phyloP scores from a whole-genome alignment of 2,329 filamentous ascomycete species.

The Bipolaris gigantea region DNA sequence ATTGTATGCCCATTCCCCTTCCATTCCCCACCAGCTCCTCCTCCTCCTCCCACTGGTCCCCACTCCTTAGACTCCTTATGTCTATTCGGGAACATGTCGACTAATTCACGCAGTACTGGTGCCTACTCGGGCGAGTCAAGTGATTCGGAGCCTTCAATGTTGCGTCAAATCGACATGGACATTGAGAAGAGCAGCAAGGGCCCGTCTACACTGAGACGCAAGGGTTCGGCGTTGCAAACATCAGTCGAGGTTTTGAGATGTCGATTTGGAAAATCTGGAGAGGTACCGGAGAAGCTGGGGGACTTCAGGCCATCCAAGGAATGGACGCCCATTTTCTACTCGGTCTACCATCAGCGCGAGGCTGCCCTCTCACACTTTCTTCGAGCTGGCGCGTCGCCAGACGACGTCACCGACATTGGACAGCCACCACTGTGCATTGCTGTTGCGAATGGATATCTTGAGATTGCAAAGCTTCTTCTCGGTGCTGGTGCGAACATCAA shows the following conservation, averaged over 20 bases:
- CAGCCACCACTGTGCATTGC: slow-evolving; percentile 36
- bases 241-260: slow-evolving; percentile 38
- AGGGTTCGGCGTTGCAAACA: slow-evolving; percentile 34
- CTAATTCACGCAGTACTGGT: slow-evolving; percentile 25
- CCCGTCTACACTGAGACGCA: slow-evolving; percentile 16
- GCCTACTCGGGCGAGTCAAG: slow-evolving; percentile 15
- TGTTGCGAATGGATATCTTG: slow-evolving; percentile 29
- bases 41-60: background rate
- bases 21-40: background rate
- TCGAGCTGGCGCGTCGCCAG: slow-evolving; percentile 30
- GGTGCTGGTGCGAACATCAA: slow-evolving; percentile 34
- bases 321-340: slow-evolving; percentile 39
- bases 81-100: slow-evolving; percentile 7
- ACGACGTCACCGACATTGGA: slow-evolving; percentile 24
- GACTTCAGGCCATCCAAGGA: slow-evolving; percentile 27
- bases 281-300: slow-evolving; percentile 4
- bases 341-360: slow-evolving; percentile 36
- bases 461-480: slow-evolving; percentile 31
- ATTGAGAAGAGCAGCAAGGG: slow-evolving; percentile 10
- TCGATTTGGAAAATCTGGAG: slow-evolving; percentile 29
- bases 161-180: slow-evolving; percentile 20
- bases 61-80: slow-evolving; percentile 7
- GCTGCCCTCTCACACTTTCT: slow-evolving; percentile 39
- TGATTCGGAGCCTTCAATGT: slow-evolving; percentile 20
- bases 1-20: background rate